Base-by-base conservation (phyloP, 371 early-diverging fungal species). In the Nematocida sp. region DNA sequence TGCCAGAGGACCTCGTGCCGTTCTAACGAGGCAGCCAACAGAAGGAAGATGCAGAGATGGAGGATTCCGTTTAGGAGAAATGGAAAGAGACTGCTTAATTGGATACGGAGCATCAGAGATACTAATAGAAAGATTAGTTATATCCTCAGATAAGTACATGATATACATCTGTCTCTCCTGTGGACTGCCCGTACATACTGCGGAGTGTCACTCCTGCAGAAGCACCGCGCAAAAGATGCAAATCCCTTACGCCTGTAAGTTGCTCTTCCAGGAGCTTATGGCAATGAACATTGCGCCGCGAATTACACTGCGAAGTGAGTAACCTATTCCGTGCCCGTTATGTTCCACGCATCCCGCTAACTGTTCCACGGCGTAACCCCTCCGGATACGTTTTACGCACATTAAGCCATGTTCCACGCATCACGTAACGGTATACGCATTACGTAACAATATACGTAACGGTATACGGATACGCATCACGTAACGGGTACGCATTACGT, bases 11-110 rank as follows among this genome's bases (percentile, higher is more conserved):
- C 95, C 95, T 25, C 87, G 93, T 53, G 92, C 94, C 16, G 88
- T 90, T 0, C 81, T 95, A 20, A 95, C 96, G 0, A 87, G 96
- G 39, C 97, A 96, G 82, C 98, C 98, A 18, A 95, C 95, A 0
- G 95, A 96, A 86, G 97, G 98, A 87, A 88, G 96, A 81, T 90
- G 92, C 32, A 88, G 91, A 42, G 95, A 95, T 80, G 95, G 97
- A 83, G 97, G 95, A 77, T 86, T 95, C 66, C 89, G 95, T 85
- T 82, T 97, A 1, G 95, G 95, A 80, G 95, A 97, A 84, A 97
- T 97, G 97, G 97, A 97, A 83, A 88, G 95, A 79, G 97, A 97
- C 87, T 94, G 84, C 67, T 51, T 97, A 79, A 93, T 97, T 82
- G 95, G 93, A 77, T 93, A 97, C 86, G 97, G 97, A 65, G 92